Percentiles rank a stretch among this genome's conserved stretches.
Conservation (phyloP, 345 rosid species). For the Sapria himalayana region DNA sequence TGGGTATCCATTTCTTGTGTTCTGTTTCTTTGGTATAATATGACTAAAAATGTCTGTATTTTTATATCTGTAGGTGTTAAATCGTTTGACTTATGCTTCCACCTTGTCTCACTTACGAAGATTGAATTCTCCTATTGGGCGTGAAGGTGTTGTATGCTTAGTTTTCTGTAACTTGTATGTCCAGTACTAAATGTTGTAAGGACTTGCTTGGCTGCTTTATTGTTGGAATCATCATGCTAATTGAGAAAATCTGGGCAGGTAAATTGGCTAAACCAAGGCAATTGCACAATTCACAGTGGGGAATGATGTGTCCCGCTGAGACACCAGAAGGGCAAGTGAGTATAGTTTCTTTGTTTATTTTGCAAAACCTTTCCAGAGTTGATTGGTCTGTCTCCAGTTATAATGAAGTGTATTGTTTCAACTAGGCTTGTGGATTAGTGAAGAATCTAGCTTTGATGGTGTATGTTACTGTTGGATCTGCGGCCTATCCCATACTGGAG, state of each 20-base stretch:
- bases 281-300: slow-evolving; percentile 99
- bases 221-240: neutral
- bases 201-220: slow-evolving; percentile 1
- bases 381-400: neutral
- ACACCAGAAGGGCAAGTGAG: slow-evolving; percentile 99
- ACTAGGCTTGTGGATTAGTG: slow-evolving; percentile 94
- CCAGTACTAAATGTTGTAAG: too few relatives aligned
- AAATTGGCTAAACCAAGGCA: slow-evolving; percentile 97
- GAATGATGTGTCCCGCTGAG: slow-evolving; percentile 99
- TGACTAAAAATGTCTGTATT: too few relatives aligned
- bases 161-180: too few relatives aligned
- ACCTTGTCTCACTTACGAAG: slow-evolving; percentile 91
- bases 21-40: neutral
- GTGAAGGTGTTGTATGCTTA: slow-evolving; percentile 87
- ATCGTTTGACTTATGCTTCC: slow-evolving; percentile 89
- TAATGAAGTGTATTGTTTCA: slow-evolving; percentile 1
- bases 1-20: too few relatives aligned
- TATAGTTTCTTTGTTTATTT: neutral
- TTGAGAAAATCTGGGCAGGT: too few relatives aligned
- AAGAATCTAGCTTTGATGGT: slow-evolving; percentile 98
- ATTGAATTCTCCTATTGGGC: slow-evolving; percentile 91
- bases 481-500: slow-evolving; percentile 77
- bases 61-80: slow-evolving; percentile 39
- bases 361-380: slow-evolving; percentile 5
- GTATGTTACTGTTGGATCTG: slow-evolving; percentile 89